Percentiles rank a stretch among this genome's conserved stretches.
Conservation (phyloP, 1,284 basidiomycete genomes). For the Tilletia horrida region DNA sequence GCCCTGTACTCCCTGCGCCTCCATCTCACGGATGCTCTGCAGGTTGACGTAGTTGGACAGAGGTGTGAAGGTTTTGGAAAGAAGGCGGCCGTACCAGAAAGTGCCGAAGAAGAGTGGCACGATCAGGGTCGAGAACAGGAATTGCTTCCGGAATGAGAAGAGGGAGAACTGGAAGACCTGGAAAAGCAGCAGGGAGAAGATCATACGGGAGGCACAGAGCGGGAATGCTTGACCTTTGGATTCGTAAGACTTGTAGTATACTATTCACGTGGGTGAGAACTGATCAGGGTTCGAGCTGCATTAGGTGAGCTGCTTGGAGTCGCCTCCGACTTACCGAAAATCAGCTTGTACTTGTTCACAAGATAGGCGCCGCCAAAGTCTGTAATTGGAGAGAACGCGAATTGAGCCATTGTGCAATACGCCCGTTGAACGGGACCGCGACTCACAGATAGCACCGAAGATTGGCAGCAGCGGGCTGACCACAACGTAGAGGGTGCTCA, state of each 20-base stretch:
- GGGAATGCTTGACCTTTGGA: conserved; percentile 92
- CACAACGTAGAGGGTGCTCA: conserved; percentile 90
- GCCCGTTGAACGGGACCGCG: neutral
- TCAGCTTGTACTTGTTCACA: conserved; percentile 77
- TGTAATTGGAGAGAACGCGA: conserved; percentile 6
- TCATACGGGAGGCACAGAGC: conserved; percentile 52
- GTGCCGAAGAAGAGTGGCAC: conserved; percentile 74
- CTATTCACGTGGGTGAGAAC: conserved; percentile 45
- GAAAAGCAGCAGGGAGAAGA: conserved; percentile 51
- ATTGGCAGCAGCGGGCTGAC: conserved; percentile 89
- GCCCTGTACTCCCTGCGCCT: conserved; percentile 12
- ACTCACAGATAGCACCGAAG: conserved; percentile 74
- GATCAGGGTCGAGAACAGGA: conserved; percentile 72
- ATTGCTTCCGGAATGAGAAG: conserved; percentile 76
- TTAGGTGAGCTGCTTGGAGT: too few species aligned
- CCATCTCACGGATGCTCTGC: conserved; percentile 18
- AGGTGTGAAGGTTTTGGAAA: conserved; percentile 69
- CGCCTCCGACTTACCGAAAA: too few species aligned
- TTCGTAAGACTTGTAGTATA: conserved; percentile 90
- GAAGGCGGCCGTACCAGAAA: conserved; percentile 73
- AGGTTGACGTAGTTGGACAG: conserved; percentile 77
- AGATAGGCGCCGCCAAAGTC: conserved; percentile 78
- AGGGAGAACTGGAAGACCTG: conserved; percentile 59
- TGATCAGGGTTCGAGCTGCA: neutral
- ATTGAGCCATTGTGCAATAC: neutral